These are phyloP conservation scores for Scutellaria baicalensis DNA, from an alignment of 257 asterid genomes.

Conservation along the genomic window DNA sequence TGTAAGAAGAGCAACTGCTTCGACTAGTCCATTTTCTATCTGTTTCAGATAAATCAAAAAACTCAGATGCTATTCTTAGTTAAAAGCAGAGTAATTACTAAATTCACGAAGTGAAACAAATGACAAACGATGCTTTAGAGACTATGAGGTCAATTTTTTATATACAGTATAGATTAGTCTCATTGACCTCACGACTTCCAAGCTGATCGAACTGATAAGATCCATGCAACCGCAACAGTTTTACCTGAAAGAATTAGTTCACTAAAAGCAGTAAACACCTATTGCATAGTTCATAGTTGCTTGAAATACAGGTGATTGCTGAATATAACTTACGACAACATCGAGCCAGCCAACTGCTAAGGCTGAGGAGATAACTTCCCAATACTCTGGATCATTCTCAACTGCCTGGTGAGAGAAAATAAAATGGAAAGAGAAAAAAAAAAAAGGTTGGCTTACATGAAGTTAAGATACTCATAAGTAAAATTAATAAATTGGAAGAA, in stretches of 20 bases:
- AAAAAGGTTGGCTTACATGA: neutral
- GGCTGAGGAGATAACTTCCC: slow-evolving; percentile 88
- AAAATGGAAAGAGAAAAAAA: neutral
- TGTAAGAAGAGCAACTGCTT: slow-evolving; percentile 84
- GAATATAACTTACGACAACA: slow-evolving; percentile 53
- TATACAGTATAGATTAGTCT: neutral
- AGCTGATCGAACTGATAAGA: slow-evolving; percentile 80
- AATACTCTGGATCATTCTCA: slow-evolving; percentile 81
- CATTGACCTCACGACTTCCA: slow-evolving; percentile 76
- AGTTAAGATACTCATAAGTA: neutral
- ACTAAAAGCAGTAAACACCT: slow-evolving; percentile 12
- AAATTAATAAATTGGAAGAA: neutral
- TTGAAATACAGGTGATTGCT: neutral
- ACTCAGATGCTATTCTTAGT: slow-evolving; percentile 4
- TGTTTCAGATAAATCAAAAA: slow-evolving; percentile 28
- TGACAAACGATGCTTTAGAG: neutral
- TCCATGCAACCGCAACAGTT: slow-evolving; percentile 85
- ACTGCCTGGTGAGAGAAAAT: slow-evolving; percentile 44
- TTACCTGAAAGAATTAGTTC: slow-evolving; percentile 45
- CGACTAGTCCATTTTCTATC: slow-evolving; percentile 94
- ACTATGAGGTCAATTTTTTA: neutral
- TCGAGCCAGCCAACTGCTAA: slow-evolving; percentile 95
- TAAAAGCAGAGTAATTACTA: neutral
- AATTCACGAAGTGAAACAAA: neutral
- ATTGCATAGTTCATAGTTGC: neutral